phyloP scores from a whole-genome alignment of 352 stramenopile genomes.

The Phytophthora boehmeriae region DNA sequence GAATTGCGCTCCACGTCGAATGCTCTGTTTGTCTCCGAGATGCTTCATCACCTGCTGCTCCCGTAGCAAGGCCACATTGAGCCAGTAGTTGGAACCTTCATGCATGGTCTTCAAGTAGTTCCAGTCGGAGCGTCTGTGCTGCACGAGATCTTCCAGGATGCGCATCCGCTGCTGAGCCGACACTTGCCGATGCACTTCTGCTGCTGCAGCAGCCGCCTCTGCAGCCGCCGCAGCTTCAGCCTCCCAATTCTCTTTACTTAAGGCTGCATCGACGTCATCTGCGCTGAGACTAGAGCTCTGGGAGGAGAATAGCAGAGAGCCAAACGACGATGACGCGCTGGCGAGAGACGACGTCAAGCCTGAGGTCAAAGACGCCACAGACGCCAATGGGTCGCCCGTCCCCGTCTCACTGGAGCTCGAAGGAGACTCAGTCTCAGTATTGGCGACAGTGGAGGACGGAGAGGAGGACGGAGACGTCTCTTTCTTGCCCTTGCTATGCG shows the following conservation, averaged over 20 bases:
- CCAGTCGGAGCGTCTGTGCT: slow-evolving; percentile 76
- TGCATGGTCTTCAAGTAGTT: slow-evolving; percentile 86
- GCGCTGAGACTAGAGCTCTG: slow-evolving; percentile 28
- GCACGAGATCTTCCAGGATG: slow-evolving; percentile 76
- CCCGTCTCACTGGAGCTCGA: slow-evolving; percentile 12
- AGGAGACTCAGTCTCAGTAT: slow-evolving; percentile 11
- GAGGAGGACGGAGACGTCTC: not conserved
- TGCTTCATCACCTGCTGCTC: slow-evolving; percentile 73
- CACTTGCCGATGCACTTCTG: slow-evolving; percentile 50
- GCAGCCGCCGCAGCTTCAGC: slow-evolving; percentile 23
- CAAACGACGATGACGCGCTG: slow-evolving; percentile 50
- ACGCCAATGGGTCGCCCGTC: slow-evolving; percentile 18
- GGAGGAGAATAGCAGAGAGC: slow-evolving; percentile 48
- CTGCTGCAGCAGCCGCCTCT: slow-evolving; percentile 12
- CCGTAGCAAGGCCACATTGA: slow-evolving; percentile 75
- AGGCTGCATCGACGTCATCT: slow-evolving; percentile 11
- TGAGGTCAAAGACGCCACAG: slow-evolving; percentile 28
- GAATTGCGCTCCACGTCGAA: slow-evolving; percentile 70
- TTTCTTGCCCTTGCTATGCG: slow-evolving; percentile 15
- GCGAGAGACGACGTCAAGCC: slow-evolving; percentile 38
- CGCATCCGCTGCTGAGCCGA: slow-evolving; percentile 72
- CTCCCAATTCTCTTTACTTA: slow-evolving; percentile 7
- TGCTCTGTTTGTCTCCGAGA: slow-evolving; percentile 60
- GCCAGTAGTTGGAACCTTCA: slow-evolving; percentile 78
- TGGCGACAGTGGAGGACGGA: not conserved